A percentile compares a stretch with the other conserved stretches of the same genome.
These are phyloP conservation scores for Cnidoscolus chayamansa DNA, from an alignment of 441 rosid genomes.

Conservation along the genomic window DNA sequence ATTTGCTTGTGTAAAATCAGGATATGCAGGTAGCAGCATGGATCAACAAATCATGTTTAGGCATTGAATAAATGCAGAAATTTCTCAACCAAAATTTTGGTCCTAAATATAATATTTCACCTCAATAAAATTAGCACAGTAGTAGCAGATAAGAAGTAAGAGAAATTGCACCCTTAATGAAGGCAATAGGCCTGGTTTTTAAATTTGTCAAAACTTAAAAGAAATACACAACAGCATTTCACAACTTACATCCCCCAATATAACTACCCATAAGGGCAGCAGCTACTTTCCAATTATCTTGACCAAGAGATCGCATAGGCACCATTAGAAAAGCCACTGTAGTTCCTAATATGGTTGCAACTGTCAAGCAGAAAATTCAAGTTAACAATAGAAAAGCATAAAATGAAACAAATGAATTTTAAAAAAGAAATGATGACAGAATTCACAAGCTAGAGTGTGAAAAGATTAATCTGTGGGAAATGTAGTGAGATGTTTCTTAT, in stretches of 20 bases:
- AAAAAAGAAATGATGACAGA: neutral
- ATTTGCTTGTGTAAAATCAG: neutral
- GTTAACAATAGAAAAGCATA: neutral
- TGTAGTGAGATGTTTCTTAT: neutral
- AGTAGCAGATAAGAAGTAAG: neutral
- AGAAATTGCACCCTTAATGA: neutral
- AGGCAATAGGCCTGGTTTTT: neutral
- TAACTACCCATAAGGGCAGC: conserved; percentile 85
- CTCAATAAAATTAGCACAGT: neutral
- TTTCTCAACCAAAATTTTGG: neutral
- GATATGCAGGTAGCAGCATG: neutral
- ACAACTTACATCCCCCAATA: conserved; percentile 78
- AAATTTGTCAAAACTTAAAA: neutral
- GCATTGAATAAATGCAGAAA: neutral
- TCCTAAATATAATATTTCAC: neutral
- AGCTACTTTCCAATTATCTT: conserved; percentile 85
- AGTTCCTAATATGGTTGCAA: conserved; percentile 62
- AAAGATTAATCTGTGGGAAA: neutral
- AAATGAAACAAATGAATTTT: neutral
- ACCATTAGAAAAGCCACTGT: conserved; percentile 59
- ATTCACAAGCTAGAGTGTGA: neutral
- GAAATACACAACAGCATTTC: neutral
- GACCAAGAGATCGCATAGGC: conserved; percentile 86
- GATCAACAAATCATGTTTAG: neutral
- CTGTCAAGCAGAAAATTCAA: conserved; percentile 42